phyloP scores from a whole-genome alignment of 495 filamentous ascomycete species.

The Annulohypoxylon moriforme region DNA sequence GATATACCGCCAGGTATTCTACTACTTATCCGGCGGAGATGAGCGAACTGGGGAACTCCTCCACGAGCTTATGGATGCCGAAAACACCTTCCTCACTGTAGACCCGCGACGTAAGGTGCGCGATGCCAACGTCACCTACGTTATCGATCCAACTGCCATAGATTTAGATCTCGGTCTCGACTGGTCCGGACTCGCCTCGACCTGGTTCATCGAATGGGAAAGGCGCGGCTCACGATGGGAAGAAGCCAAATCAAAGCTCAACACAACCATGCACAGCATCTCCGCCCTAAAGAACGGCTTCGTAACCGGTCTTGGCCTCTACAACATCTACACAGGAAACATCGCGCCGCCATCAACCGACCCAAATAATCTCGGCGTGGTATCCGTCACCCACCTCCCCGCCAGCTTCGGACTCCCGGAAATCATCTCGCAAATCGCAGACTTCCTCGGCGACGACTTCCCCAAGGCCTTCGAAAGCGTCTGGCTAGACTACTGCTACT shows the following conservation, averaged over 20 bases:
- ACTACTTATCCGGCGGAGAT: slow-evolving; percentile 59
- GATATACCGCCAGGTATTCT: slow-evolving; percentile 58
- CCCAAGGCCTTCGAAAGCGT: slow-evolving; percentile 51
- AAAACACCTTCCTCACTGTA: slow-evolving; percentile 56
- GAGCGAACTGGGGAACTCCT: slow-evolving; percentile 60
- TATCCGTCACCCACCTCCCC: slow-evolving; percentile 57
- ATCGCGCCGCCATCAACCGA: slow-evolving; percentile 56
- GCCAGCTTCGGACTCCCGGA: slow-evolving; percentile 62
- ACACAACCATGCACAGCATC: slow-evolving; percentile 54
- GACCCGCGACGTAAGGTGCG: slow-evolving; percentile 63
- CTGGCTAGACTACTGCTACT: slow-evolving; percentile 63
- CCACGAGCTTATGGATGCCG: slow-evolving; percentile 54
- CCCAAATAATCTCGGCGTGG: slow-evolving; percentile 53
- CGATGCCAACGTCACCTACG: slow-evolving; percentile 50
- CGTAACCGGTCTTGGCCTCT: slow-evolving; percentile 59
- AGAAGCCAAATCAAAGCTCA: slow-evolving; percentile 53
- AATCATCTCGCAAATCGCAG: slow-evolving; percentile 54
- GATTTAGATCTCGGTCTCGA: slow-evolving; percentile 61
- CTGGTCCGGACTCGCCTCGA: slow-evolving; percentile 60
- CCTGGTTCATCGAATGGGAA: slow-evolving; percentile 63
- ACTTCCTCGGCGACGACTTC: slow-evolving; percentile 47
- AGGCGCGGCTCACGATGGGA: slow-evolving; percentile 57
- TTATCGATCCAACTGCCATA: slow-evolving; percentile 56
- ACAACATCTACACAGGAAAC: slow-evolving; percentile 53
- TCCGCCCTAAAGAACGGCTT: slow-evolving; percentile 59